Base-by-base conservation (phyloP, 352 stramenopile genomes). In the Globisporangium camurandrum region DNA sequence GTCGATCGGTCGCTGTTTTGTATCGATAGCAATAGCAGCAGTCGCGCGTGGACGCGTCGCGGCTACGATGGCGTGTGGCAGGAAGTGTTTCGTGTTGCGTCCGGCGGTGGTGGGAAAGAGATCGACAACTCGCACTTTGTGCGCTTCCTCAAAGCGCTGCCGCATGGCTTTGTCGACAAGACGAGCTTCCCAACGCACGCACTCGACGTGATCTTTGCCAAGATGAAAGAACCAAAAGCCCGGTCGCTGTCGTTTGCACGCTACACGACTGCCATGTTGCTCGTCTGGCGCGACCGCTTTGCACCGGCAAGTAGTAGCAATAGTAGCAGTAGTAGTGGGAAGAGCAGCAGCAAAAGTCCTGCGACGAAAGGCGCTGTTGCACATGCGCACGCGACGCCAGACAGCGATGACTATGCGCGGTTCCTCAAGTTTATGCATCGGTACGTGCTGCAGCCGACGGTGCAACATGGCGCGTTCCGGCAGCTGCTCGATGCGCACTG, bases 161-260 rank as follows among this genome's bases (percentile, higher is more conserved):
- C 77, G 2, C 61, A 72, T 22, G 46, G 47, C 24, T 87, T 89
- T 26, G 71, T 89, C 26, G 64, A 84, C 55, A 75, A 78, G 43
- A 64, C 60, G 17, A 58, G 62, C 12, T 89, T 86, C 40, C 66
- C 75, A 14, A 60, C 63, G 23, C 75, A 88, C 36, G 75, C 62
- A 3, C 59, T 69, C 0, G 78, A 89, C 37, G 41, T 86, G 14
- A 72, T 86, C 17, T 89, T 89, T 33, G 59, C 69, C 3, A 86
- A 87, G 44, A 83, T 88, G 71, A 86, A 88, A 34, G 75, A 89
- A 9, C 78, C 75, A 0, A 85, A 85, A 46, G 62, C 75, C 8
- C 63, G 77, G 20, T 69, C 67, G 0, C 83, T 89, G 11, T 66
- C 70, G 8, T 88, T 86, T 20, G 40, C 49, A 1, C 66, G 70